These are phyloP conservation scores for Chalciporus piperatus DNA, from an alignment of 768 basidiomycete species.

Conservation along the genomic window DNA sequence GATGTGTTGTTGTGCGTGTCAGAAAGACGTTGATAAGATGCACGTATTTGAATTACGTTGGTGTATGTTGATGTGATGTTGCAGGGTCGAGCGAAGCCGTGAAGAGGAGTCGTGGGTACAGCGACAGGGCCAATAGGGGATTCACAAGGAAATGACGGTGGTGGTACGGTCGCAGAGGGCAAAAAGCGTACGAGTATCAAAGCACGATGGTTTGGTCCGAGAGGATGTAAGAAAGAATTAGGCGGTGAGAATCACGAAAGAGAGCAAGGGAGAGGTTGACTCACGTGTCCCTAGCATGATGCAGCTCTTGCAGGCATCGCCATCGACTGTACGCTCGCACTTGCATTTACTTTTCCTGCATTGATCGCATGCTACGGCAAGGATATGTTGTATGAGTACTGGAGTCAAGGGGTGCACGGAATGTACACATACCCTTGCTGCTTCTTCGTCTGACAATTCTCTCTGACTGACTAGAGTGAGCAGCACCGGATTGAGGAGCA, in stretches of 20 bases:
- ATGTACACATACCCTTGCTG: constrained; percentile 58
- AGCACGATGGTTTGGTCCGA: constrained; percentile 12
- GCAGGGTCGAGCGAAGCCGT: constrained; percentile 5
- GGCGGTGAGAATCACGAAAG: constrained; percentile 10
- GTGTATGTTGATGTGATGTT: constrained; percentile 10
- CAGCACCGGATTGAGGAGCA: constrained; percentile 20
- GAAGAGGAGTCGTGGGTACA: background rate
- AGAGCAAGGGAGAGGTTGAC: constrained; percentile 17
- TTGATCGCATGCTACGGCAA: constrained; percentile 71
- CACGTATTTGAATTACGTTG: constrained; percentile 10
- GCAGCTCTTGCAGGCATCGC: constrained; percentile 75
- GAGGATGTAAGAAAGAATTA: background rate
- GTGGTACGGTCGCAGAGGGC: background rate
- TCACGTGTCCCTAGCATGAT: constrained; percentile 68
- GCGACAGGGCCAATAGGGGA: background rate
- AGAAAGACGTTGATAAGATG: constrained; percentile 11
- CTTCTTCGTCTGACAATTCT: constrained; percentile 67
- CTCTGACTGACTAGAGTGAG: constrained; percentile 31
- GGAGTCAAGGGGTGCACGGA: background rate
- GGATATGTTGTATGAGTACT: background rate
- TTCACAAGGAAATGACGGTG: constrained; percentile 1
- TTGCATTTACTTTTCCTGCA: constrained; percentile 90
- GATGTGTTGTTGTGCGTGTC: too few relatives aligned
- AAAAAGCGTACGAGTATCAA: background rate
- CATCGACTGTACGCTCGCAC: constrained; percentile 65